Conservation (phyloP, 2,329 filamentous ascomycete genomes). For the Graphiopsis chlorocephala region DNA sequence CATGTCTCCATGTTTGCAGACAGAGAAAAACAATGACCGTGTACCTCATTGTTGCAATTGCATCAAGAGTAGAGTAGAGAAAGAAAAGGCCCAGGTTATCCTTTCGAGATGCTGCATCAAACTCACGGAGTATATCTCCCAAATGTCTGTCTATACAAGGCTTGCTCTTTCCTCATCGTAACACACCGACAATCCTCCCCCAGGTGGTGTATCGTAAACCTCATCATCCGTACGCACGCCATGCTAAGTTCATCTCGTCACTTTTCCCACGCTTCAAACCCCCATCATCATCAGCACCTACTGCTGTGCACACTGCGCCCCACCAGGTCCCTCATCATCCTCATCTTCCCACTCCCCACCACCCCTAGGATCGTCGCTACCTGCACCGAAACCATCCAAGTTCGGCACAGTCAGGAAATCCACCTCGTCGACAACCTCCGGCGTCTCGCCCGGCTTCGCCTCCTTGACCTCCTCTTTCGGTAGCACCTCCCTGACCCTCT, state of each 20-base stretch:
- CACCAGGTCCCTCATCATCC: conserved; percentile 58
- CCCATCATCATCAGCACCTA: conserved; percentile 39
- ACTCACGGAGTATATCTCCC: neutral
- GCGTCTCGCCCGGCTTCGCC: conserved; percentile 47
- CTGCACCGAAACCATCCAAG: conserved; percentile 78
- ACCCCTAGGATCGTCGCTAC: conserved; percentile 64
- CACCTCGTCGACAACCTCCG: conserved; percentile 81
- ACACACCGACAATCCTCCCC: neutral
- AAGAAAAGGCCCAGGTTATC: neutral
- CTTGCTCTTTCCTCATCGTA: neutral
- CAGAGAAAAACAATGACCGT: neutral
- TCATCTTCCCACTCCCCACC: conserved; percentile 71
- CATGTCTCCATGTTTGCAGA: neutral
- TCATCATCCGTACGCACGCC: conserved; percentile 9
- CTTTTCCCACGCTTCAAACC: neutral
- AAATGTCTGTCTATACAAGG: conserved; percentile 1
- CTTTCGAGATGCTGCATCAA: neutral
- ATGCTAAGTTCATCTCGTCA: neutral
- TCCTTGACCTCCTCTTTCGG: conserved; percentile 54
- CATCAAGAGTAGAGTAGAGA: neutral
- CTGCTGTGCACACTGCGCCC: conserved; percentile 71
- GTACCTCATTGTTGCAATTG: neutral
- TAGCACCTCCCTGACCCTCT: conserved; percentile 70
- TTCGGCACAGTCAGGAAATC: conserved; percentile 79
- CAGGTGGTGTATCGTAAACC: neutral